Base-by-base conservation (phyloP, 2,329 filamentous ascomycete species). In the Microdochium paspali region DNA sequence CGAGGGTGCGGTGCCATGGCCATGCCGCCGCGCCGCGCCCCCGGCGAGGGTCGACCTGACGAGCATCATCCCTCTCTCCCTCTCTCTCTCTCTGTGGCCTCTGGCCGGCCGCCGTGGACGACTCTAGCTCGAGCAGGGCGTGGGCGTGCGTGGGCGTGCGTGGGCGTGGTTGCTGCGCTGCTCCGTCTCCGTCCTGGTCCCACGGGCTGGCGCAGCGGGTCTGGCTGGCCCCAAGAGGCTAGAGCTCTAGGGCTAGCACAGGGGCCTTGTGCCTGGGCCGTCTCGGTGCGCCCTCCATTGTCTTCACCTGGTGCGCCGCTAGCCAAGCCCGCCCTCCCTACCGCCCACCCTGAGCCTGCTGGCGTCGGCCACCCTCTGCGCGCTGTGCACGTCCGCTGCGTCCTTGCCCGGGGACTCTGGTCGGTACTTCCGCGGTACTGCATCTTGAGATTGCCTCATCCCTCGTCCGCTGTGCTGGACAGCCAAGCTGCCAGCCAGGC, bases 371-470 rank as follows among this genome's bases (percentile, higher is more conserved):
- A 28, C 26, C 7, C 26, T 7, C n/a, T 7, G 26, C 15, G 18
- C 15, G 18, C 13, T 40, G 35, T 9, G 35, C 35, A 40, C 35
- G 12, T 4, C 35, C 35, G 35, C 18, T 12, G 3, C 15, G 35
- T 40, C 18, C n/a, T n/a, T n/a, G 35, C 35, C 31, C 35, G n/a
- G 35, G 35, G 35, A 18, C 35, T 18, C 35, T 40, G 13, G 35
- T 40, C 35, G 35, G 35, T 40, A 40, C 35, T 40, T 40, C 35
- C 35, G 35, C 35, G 35, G 35, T 40, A 40, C 35, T 40, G 35
- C 35, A 40, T 40, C 35, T n/a, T 40, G 35, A 40, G 35, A 40
- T 40, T 40, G 35, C 35, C 10, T 18, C n/a, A 18, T 5, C n/a
- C 31, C 10, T 18, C 15, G 31, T n/a, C 15, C 31, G 18, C 15